phyloP scores from a whole-genome alignment of 768 basidiomycete species.

The Agrocybe pediades region DNA sequence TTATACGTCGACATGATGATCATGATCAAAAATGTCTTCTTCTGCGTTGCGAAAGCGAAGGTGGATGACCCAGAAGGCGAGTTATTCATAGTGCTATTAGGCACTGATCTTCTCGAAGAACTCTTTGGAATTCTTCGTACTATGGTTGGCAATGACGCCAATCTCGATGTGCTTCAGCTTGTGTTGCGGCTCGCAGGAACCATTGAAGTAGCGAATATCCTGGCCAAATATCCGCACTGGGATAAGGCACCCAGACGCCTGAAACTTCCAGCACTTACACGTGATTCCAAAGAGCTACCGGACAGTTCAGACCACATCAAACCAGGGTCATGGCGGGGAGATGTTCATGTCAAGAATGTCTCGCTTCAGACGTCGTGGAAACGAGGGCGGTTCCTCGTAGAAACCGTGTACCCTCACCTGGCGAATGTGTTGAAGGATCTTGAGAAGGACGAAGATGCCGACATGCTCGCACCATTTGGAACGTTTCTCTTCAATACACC shows the following conservation, averaged over 20 bases:
- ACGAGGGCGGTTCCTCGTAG: constrained; percentile 21
- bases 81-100: constrained; percentile 37
- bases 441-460: background rate
- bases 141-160: constrained; percentile 34
- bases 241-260: constrained; percentile 35
- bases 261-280: constrained; percentile 27
- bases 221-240: constrained; percentile 38
- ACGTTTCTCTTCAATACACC: constrained; percentile 14
- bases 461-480: constrained; percentile 20
- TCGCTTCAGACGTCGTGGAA: constrained; percentile 32
- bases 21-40: constrained; percentile 27
- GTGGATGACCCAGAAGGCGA: constrained; percentile 27
- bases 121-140: constrained; percentile 36
- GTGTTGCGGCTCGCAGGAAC: constrained; percentile 27
- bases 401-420: constrained; percentile 9
- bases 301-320: constrained; percentile 33
- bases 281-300: constrained; percentile 22
- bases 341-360: constrained; percentile 26
- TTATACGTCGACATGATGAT: constrained; percentile 31
- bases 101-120: constrained; percentile 38
- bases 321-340: constrained; percentile 35
- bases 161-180: constrained; percentile 28
- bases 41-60: constrained; percentile 33
- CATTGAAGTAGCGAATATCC: constrained; percentile 34
- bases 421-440: constrained; percentile 3